These are phyloP conservation scores for Yamadazyma jaroonii DNA, from an alignment of 1,139 yeast species.

Conservation along the genomic window DNA sequence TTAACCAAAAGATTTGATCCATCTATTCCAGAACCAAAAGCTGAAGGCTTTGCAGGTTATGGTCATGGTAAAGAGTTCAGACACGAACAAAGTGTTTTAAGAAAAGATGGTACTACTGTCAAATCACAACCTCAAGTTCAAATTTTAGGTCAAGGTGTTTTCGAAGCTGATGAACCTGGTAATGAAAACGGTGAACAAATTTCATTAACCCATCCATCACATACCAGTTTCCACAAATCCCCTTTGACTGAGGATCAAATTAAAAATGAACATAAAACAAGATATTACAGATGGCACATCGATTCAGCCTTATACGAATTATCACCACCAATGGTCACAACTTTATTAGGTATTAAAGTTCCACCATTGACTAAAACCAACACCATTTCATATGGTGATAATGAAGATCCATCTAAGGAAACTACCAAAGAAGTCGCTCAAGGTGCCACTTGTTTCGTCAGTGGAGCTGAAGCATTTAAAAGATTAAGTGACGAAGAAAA, in stretches of 20 bases:
- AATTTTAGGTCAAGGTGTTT: slow-evolving; percentile 78
- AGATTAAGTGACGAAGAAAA: slow-evolving; percentile 65
- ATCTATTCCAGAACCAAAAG: slow-evolving; percentile 50
- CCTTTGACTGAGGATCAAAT: slow-evolving; percentile 62
- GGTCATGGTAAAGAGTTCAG: slow-evolving; percentile 88
- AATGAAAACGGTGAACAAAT: slow-evolving; percentile 58
- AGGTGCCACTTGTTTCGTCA: slow-evolving; percentile 86
- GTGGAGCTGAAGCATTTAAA: slow-evolving; percentile 75
- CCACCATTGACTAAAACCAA: slow-evolving; percentile 53
- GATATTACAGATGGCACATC: slow-evolving; percentile 91
- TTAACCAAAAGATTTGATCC: slow-evolving; percentile 79
- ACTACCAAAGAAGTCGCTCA: slow-evolving; percentile 63
- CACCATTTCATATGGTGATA: slow-evolving; percentile 61
- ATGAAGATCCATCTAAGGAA: slow-evolving; percentile 59
- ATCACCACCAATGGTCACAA: slow-evolving; percentile 83
- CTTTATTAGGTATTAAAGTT: slow-evolving; percentile 78
- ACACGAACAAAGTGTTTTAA: slow-evolving; percentile 71
- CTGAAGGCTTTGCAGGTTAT: slow-evolving; percentile 51
- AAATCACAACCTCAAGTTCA: slow-evolving; percentile 86
- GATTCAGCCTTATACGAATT: slow-evolving; percentile 84
- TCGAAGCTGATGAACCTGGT: slow-evolving; percentile 67
- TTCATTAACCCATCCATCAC: slow-evolving; percentile 76
- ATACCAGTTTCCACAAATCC: slow-evolving; percentile 70
- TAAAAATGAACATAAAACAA: slow-evolving; percentile 57
- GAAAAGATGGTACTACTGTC: slow-evolving; percentile 76